Conservation (phyloP, 1,284 basidiomycete species). For the Ustilago lituana region DNA sequence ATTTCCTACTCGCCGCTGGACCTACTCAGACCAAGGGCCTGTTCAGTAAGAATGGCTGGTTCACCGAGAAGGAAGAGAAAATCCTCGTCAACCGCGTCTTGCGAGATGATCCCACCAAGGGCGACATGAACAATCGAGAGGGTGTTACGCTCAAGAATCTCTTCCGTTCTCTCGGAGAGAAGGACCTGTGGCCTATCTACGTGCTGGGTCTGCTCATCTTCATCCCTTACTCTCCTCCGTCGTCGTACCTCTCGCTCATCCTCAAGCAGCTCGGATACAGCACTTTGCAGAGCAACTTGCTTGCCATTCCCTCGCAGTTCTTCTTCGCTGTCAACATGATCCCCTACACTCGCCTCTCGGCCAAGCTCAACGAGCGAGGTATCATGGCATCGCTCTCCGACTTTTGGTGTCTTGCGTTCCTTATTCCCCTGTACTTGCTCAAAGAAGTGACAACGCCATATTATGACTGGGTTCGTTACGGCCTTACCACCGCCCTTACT, state of each 20-base stretch:
- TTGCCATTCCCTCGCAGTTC: slow-evolving; percentile 49
- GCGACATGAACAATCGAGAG: slow-evolving; percentile 80
- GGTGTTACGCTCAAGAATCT: slow-evolving; percentile 63
- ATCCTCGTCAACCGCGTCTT: slow-evolving; percentile 75
- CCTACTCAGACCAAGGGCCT: slow-evolving; percentile 37
- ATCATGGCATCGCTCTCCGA: slow-evolving; percentile 28
- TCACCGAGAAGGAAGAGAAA: slow-evolving; percentile 71
- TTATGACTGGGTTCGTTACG: slow-evolving; percentile 44
- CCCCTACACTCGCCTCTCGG: slow-evolving; percentile 28
- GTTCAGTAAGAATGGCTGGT: slow-evolving; percentile 72
- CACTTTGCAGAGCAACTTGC: slow-evolving; percentile 49
- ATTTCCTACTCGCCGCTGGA: slow-evolving; percentile 37
- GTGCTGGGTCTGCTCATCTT: slow-evolving; percentile 69
- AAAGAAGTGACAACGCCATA: slow-evolving; percentile 6
- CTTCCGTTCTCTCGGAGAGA: slow-evolving; percentile 72
- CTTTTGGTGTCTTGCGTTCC: slow-evolving; percentile 31
- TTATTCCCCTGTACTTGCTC: slow-evolving; percentile 35
- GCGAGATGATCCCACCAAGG: slow-evolving; percentile 77
- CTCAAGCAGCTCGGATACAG: slow-evolving; percentile 49
- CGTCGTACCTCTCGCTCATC: slow-evolving; percentile 37
- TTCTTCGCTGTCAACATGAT: slow-evolving; percentile 48
- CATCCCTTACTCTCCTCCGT: slow-evolving; percentile 27
- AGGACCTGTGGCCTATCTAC: slow-evolving; percentile 78
- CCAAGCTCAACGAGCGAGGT: slow-evolving; percentile 26
- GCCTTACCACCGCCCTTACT: slow-evolving; percentile 33